Base-by-base conservation (phyloP, 495 filamentous ascomycete genomes). In the Talaromyces ruber region DNA sequence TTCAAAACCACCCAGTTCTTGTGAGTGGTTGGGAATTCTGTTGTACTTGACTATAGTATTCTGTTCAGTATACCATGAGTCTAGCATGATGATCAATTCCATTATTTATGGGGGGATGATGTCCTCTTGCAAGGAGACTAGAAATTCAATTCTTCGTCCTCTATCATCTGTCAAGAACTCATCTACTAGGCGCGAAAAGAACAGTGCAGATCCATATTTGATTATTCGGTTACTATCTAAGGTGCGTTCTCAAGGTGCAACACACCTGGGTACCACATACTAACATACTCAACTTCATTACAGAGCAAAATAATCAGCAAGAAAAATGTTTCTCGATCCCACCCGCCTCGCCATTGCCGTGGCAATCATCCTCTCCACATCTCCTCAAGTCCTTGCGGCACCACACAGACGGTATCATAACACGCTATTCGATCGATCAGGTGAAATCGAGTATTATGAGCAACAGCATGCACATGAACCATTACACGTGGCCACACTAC, bases 281-380 rank as follows among this genome's bases (percentile, higher is more conserved):
- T 47, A 8, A 47, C 43, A 18, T 9, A 47, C 43, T 22, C 43
- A 47, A 39, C 14, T 6, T 14, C 34, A 39, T 39, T 39, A 16
- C 34, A 39, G 30, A 34, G 30, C 1, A 14, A 39, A 39, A 39
- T 14, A 39, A 4, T 4, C 34, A 3, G n/a, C 24, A 24, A 32
- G 11, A 57, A 60, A 60, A 60, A 60, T 60, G 59, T 39, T 45
- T 5, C 26, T 60, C 28, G 22, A 50, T 60, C 59, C 59, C 14
- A 50, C 43, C 22, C 59, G 43, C 11, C 59, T 60, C 45, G 45
- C 59, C 26, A 60, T 60, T 47, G 59, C 59, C 4, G 43, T 60
- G 45, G 59, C 59, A 50, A 60, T 60, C 18, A 60, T 60, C 6
- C 59, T 60, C 59, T 60, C 59, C 22, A 51, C 59, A 30, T 51